phyloP scores from a whole-genome alignment of 257 asterid genomes.

The Buddleja alternifolia region DNA sequence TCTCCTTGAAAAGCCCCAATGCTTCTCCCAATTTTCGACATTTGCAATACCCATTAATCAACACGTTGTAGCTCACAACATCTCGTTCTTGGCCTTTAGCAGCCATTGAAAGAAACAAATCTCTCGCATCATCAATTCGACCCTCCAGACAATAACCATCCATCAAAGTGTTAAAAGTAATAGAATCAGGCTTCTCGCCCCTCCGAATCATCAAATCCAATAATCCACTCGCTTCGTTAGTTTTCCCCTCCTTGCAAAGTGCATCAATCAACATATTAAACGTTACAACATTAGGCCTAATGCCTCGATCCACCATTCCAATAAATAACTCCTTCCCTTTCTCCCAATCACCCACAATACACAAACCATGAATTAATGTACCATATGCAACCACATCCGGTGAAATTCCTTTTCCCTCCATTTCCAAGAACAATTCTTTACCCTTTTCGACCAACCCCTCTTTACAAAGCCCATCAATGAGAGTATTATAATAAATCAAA shows the following conservation, averaged over 20 bases:
- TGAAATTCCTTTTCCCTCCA: conserved; percentile 56
- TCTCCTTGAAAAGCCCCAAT: conserved; percentile 50
- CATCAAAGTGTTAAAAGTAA: conserved; percentile 61
- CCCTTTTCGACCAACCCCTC: conserved; percentile 62
- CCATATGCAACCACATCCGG: conserved; percentile 62
- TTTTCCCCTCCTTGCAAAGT: conserved; percentile 67
- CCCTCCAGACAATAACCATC: conserved; percentile 64
- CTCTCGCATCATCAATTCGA: conserved; percentile 52
- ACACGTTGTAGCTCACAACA: conserved; percentile 48
- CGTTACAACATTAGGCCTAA: conserved; percentile 60
- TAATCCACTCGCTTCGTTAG: conserved; percentile 58
- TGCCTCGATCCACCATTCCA: conserved; percentile 68
- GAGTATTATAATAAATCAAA: conserved; percentile 57
- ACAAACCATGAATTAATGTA: conserved; percentile 59
- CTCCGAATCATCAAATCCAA: conserved; percentile 61
- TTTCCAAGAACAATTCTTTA: conserved; percentile 53
- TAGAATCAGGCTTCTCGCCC: conserved; percentile 65
- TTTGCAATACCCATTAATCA: conserved; percentile 75
- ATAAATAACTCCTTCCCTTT: conserved; percentile 54
- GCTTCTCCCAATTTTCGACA: conserved; percentile 52
- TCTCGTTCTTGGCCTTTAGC: conserved; percentile 50
- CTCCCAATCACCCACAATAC: conserved; percentile 55
- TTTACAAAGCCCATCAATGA: conserved; percentile 68
- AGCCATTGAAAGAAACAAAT: conserved; percentile 56
- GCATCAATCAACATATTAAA: conserved; percentile 57